Evolutionary conservation across 2,329 filamentous ascomycete species (phyloP).

Genomic region (Leptographium flavum): DNA sequence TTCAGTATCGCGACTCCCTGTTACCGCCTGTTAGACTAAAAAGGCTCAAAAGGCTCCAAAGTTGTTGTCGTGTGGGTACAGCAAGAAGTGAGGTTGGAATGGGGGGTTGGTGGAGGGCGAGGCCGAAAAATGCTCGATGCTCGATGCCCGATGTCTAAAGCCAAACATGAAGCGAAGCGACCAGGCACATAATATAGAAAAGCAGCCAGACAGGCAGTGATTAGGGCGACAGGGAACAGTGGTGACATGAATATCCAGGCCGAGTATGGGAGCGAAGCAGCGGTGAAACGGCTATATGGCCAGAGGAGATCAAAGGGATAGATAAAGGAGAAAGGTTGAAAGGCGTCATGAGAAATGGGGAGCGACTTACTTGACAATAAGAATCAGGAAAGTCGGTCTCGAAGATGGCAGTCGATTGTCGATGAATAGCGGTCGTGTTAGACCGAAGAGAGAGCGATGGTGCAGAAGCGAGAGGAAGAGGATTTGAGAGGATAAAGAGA

Average conservation of each 20-base stretch:
- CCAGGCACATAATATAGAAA: not conserved
- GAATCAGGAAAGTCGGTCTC: not conserved
- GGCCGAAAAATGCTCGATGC: not conserved
- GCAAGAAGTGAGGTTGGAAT: not conserved
- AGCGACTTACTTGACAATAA: not conserved
- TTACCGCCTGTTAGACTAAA: too few relatives aligned
- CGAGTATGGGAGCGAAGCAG: not conserved
- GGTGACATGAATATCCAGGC: not conserved
- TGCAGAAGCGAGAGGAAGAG: not conserved
- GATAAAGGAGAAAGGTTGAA: slow-evolving; percentile 3
- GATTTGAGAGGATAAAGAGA: not conserved
- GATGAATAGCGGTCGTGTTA: not conserved
- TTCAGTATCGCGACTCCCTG: too few relatives aligned
- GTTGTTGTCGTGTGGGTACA: too few relatives aligned
- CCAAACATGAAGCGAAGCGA: too few relatives aligned
- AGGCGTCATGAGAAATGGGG: not conserved
- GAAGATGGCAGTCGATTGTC: not conserved
- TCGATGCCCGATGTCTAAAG: not conserved
- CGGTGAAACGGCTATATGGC: not conserved
- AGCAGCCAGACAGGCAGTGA: not conserved
- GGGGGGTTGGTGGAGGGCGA: too few relatives aligned
- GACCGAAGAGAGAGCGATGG: not conserved
- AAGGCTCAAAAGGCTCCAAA: too few relatives aligned
- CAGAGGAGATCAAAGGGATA: slow-evolving; percentile 1
- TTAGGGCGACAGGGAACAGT: not conserved